Percentiles rank a stretch among this genome's conserved stretches.
phyloP scores from a whole-genome alignment of 768 basidiomycete species.

The Gautieria morchelliformis region DNA sequence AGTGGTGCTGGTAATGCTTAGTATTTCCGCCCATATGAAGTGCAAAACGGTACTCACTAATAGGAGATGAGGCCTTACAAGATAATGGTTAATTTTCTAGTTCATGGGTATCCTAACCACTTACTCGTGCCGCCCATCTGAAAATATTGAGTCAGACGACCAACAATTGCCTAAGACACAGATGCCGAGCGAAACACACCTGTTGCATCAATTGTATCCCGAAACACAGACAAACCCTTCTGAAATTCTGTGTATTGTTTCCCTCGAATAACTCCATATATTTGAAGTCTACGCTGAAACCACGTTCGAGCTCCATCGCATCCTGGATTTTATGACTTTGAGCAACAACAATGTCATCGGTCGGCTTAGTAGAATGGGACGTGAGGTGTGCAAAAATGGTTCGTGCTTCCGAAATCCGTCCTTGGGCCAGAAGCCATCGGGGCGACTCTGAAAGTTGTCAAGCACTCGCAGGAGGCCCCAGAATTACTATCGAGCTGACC shows the following conservation, averaged over 20 bases:
- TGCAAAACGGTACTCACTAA: background rate
- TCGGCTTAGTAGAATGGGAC: background rate
- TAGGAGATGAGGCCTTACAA: background rate
- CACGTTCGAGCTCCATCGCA: slow-evolving; percentile 2
- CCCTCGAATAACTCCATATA: slow-evolving; percentile 6
- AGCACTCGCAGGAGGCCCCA: too few relatives aligned
- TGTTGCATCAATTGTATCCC: slow-evolving; percentile 8
- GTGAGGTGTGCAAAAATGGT: slow-evolving; percentile 27
- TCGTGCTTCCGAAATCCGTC: slow-evolving; percentile 47
- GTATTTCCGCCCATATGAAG: background rate
- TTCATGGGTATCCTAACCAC: background rate
- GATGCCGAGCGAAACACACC: background rate
- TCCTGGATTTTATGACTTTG: slow-evolving; percentile 7
- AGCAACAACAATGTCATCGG: slow-evolving; percentile 2
- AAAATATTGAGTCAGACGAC: background rate
- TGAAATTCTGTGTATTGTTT: slow-evolving; percentile 1
- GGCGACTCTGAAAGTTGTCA: slow-evolving; percentile 1
- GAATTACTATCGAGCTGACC: background rate
- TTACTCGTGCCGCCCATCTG: slow-evolving; percentile 7
- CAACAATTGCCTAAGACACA: background rate
- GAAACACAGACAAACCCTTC: slow-evolving; percentile 7
- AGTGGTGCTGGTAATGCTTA: background rate
- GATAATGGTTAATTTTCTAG: too few relatives aligned
- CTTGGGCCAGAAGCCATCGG: slow-evolving; percentile 55
- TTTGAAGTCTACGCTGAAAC: slow-evolving; percentile 1